phyloP scores from a whole-genome alignment of 129 eudicot species.

The Lactuca sativa region DNA sequence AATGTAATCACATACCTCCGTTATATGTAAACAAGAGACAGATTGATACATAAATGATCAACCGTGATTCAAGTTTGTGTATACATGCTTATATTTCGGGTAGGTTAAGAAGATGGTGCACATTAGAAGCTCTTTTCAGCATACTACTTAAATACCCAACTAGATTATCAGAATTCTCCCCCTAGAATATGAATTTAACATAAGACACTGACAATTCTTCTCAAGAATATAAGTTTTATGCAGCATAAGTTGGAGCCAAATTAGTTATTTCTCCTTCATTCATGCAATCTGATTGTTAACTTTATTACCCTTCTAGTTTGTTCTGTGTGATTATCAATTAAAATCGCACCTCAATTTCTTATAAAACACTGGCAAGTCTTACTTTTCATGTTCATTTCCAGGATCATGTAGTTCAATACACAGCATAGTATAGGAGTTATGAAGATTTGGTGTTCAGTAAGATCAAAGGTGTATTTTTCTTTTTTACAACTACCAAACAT shows the following conservation, averaged over 20 bases:
- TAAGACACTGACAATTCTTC: background rate
- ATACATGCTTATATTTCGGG: slow-evolving; percentile 6
- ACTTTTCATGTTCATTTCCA: too few relatives aligned
- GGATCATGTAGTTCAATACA: too few relatives aligned
- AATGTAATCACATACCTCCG: background rate
- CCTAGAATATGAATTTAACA: too few relatives aligned
- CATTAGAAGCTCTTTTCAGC: background rate
- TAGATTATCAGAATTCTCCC: background rate
- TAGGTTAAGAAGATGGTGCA: background rate
- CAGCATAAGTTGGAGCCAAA: slow-evolving; percentile 30
- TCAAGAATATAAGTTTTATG: background rate
- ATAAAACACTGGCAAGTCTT: too few relatives aligned
- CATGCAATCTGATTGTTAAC: too few relatives aligned
- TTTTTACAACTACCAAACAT: background rate
- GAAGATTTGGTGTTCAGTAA: too few relatives aligned
- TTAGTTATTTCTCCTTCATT: too few relatives aligned
- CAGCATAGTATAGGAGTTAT: too few relatives aligned
- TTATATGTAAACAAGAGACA: background rate
- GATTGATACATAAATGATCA: background rate
- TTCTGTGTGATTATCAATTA: too few relatives aligned
- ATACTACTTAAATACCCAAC: background rate
- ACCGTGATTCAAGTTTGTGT: background rate
- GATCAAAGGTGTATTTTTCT: slow-evolving; percentile 37
- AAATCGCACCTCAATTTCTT: too few relatives aligned
- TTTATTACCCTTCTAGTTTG: too few relatives aligned